Conservation (phyloP, 2,329 filamentous ascomycete genomes). For the Penicillium verrucosum region DNA sequence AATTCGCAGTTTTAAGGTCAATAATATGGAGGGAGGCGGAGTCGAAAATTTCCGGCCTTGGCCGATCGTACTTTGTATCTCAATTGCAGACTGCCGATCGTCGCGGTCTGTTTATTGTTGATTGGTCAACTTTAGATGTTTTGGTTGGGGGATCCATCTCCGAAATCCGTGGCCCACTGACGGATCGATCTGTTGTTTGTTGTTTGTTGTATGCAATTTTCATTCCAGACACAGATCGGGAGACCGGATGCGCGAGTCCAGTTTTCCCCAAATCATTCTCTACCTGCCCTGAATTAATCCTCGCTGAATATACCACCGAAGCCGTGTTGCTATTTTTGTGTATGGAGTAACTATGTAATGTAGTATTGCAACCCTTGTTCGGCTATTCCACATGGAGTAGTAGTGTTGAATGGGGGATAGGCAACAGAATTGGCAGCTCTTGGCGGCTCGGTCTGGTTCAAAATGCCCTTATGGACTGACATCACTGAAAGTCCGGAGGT, state of each 20-base stretch:
- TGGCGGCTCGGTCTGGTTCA: neutral
- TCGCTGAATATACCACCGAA: neutral
- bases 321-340: slow-evolving; percentile 3
- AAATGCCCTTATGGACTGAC: neutral
- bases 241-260: neutral
- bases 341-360: neutral
- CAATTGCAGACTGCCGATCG: neutral
- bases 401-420: neutral
- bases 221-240: neutral
- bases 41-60: neutral
- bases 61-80: neutral
- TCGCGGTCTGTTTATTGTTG: neutral
- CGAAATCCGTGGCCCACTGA: neutral
- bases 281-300: neutral
- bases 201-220: neutral
- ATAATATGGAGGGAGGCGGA: neutral
- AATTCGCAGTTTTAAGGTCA: neutral
- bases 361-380: neutral
- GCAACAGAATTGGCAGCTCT: slow-evolving; percentile 12
- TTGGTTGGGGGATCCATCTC: neutral
- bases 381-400: neutral
- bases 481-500: neutral
- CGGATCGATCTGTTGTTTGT: neutral
- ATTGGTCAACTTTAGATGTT: neutral
- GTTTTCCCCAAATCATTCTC: neutral